Base-by-base conservation (phyloP, 2,329 filamentous ascomycete genomes). In the Neocatenulostroma microsporum region DNA sequence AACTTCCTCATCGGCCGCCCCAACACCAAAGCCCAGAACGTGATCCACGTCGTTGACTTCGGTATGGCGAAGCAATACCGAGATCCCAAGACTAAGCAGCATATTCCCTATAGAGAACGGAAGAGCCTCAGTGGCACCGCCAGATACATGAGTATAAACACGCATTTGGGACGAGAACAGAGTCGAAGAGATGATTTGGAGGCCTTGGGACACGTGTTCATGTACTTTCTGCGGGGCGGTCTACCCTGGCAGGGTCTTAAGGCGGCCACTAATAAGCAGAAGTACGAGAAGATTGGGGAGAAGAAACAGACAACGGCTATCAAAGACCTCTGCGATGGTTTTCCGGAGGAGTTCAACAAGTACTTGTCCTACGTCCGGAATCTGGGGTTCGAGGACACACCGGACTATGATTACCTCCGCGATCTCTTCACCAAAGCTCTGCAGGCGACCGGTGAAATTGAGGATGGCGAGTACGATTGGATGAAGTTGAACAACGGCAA, bases 51-150 rank as follows among this genome's bases (percentile, higher is more conserved):
- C 24, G 88, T 98, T 55, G 91, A 98, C 64, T 98, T 98, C 56
- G 91, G 91, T 55, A 96, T 98, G 91, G 91, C 91, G 46, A 98
- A 98, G 71, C 91, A 96, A 63, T 98, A 96, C 65, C 82, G 91
- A 53, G 91, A 98, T 55, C 91, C 91, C 39, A 96, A 96, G 73
- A 94, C 91, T 24, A 96, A 96, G 68, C 91, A 96, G 64, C 91
- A 98, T 66, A 96, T 96, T 51, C 88, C 91, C 10, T 96, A 96
- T 63, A 78, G 91, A 56, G 91, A 96, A 69, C 79, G 91, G 55
- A 98, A 98, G 68, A 94, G 89, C 4, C 71, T 98, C 42, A 96
- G 89, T 3, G 91, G 91, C 45, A 98, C 91, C 40, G 91, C 91
- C 45, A 78, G 91, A 61, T 98, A 98, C 67, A 96, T 96, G 91